Evolutionary conservation across 192 early-diverging fungal species (phyloP).

Genomic region (Phlyctochytrium planicorne): DNA sequence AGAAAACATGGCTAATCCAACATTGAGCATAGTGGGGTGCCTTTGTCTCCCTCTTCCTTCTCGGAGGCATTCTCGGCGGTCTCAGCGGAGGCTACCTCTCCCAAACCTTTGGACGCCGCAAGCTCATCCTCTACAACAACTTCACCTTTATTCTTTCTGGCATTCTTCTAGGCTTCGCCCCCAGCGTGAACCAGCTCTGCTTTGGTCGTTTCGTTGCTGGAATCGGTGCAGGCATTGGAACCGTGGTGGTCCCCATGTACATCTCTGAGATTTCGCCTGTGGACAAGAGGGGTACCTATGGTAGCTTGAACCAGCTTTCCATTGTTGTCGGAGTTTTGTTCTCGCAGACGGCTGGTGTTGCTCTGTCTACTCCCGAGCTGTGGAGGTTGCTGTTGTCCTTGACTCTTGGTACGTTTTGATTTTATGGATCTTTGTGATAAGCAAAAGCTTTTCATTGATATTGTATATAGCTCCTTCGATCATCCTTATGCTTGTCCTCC

Average conservation of each 20-base stretch:
- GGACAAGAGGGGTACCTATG: conserved; percentile 66
- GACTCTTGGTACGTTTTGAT: conserved; percentile 33
- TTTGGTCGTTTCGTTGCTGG: conserved; percentile 74
- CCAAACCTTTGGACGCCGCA: conserved; percentile 63
- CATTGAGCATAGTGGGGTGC: conserved; percentile 33
- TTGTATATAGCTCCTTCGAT: conserved; percentile 45
- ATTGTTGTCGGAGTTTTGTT: conserved; percentile 79
- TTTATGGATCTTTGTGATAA: background rate
- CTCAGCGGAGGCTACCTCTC: conserved; percentile 74
- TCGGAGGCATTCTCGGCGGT: conserved; percentile 72
- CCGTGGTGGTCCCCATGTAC: conserved; percentile 79
- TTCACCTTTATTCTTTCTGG: conserved; percentile 62
- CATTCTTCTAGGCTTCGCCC: conserved; percentile 48
- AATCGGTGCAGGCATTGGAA: conserved; percentile 70
- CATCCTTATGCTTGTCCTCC: conserved; percentile 63
- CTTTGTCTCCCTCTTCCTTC: conserved; percentile 44
- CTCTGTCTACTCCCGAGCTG: conserved; percentile 39
- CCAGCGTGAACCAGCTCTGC: background rate
- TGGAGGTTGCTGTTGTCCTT: conserved; percentile 79
- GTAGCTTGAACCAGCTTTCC: conserved; percentile 79
- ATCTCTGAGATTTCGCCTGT: conserved; percentile 74
- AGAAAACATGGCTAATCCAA: conserved; percentile 7
- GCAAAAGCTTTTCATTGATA: too few species aligned
- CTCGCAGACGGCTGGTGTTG: conserved; percentile 64
- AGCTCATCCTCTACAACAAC: conserved; percentile 67